A percentile compares a stretch with the other conserved stretches of the same genome.
These are phyloP conservation scores for Zanthoxylum bungeanum DNA, from an alignment of 345 rosid species.

Conservation along the genomic window DNA sequence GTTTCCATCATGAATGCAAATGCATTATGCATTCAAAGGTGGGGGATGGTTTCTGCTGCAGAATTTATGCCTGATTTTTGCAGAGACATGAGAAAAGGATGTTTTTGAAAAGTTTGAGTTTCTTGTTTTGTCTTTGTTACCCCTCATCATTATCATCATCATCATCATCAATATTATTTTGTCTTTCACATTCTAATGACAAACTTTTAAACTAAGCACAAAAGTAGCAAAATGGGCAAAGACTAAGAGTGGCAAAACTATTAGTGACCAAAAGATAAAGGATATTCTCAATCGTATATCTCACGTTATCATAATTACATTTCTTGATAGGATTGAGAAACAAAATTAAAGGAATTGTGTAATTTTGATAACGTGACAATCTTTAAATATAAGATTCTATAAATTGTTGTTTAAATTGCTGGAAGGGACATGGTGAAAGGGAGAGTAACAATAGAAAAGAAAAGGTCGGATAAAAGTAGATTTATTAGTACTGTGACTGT, in stretches of 20 bases:
- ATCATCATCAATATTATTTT: background rate
- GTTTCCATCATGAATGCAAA: slow-evolving; percentile 7
- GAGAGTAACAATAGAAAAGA: background rate
- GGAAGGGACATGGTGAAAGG: background rate
- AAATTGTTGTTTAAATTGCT: background rate
- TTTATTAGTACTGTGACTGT: background rate
- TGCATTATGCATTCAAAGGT: background rate
- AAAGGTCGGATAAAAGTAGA: background rate
- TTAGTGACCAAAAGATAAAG: background rate
- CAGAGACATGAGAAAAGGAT: slow-evolving; percentile 19
- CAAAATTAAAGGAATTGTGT: too few species aligned
- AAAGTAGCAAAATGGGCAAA: background rate
- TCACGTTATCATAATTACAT: too few species aligned
- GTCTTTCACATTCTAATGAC: background rate
- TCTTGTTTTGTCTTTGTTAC: slow-evolving; percentile 11
- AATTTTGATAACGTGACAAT: too few species aligned
- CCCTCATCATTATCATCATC: background rate
- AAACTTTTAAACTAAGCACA: background rate
- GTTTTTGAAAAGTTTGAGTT: background rate
- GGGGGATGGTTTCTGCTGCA: slow-evolving; percentile 11
- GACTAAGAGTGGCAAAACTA: background rate
- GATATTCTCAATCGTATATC: too few species aligned
- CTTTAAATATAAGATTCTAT: too few species aligned
- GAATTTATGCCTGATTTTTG: slow-evolving; percentile 21
- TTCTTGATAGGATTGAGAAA: too few species aligned